Evolutionary conservation across 192 early-diverging fungal genomes (phyloP), one percentile per base, ranked within the genome.

Genomic region (Entomortierella beljakovae): DNA sequence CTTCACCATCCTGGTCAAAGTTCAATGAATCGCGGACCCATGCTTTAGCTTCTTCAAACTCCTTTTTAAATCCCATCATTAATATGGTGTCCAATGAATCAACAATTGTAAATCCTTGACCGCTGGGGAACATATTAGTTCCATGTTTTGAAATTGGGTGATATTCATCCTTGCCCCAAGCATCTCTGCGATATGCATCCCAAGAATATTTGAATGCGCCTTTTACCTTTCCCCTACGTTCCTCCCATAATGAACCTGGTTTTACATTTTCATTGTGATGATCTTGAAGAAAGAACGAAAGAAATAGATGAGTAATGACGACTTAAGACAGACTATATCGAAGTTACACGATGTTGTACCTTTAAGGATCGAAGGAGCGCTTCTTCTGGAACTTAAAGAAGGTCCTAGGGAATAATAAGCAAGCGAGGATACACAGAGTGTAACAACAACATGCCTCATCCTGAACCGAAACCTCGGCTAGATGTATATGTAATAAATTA

Each of bases 81-180:
- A 88, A 77, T 20, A 96, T 85, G 10, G 96, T 95, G 66, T 97
- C 96, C 20, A 97, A 80, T 3, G 94, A 83, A 68, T 98, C 97
- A 6, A 96, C 80, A 58, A 96, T 88, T 7, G 93, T 94, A 33
- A 97, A 87, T 46, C 87, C 83, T 16, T 70, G 56, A 23, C 94
- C 92, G 0, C 67, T 55, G 8, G 11, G 37, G 6, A 90, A 80
- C 86, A 93, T 88, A 57, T 94, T 91, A 16, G 77, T 71, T 9
- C 94, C 94, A 6, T 42, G 49, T 42, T 86, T 86, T 3, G 91
- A 86, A 13, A 95, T 60, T 5, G 97, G 95, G 38, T 86, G 84
- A 54, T 96, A 91, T 77, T 97, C 94, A 64, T 98, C 97, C 33
- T 70, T 80, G n/a, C 94, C 94, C 84, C 92, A 96, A 0, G 93